phyloP scores from a whole-genome alignment of 495 filamentous ascomycete genomes.

The Penicillium herquei region DNA sequence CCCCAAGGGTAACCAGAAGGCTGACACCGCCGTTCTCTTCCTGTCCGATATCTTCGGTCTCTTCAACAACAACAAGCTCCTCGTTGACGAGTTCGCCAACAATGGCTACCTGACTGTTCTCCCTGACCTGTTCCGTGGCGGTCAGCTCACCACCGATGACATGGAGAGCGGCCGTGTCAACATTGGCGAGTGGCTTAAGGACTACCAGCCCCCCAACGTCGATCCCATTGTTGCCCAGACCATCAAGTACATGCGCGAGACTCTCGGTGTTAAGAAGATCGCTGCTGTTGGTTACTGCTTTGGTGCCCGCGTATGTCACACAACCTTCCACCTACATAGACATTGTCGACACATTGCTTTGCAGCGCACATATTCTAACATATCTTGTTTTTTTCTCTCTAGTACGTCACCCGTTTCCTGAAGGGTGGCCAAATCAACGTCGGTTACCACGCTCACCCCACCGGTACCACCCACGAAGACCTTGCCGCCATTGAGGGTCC shows the following conservation, averaged over 20 bases:
- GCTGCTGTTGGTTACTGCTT: constrained; percentile 57
- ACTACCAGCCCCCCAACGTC: constrained; percentile 57
- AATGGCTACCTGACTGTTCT: constrained; percentile 78
- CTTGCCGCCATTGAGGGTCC: constrained; percentile 68
- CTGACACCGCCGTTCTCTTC: constrained; percentile 44
- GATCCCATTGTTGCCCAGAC: constrained; percentile 63
- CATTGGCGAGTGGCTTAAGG: constrained; percentile 56
- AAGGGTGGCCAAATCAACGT: constrained; percentile 54
- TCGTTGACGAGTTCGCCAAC: constrained; percentile 80
- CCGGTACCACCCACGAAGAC: constrained; percentile 74
- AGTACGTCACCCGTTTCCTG: constrained; percentile 47
- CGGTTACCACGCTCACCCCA: constrained; percentile 75
- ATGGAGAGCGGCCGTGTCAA: constrained; percentile 59
- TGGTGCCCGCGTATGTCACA: constrained; percentile 39
- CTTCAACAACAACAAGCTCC: constrained; percentile 74
- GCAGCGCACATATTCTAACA: not conserved
- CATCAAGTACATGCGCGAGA: constrained; percentile 57
- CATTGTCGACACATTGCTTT: no score
- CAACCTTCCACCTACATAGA: no score
- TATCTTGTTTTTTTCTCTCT: not conserved
- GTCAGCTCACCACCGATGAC: constrained; percentile 52
- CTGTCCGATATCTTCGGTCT: constrained; percentile 69
- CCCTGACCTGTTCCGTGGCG: constrained; percentile 76
- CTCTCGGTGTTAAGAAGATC: constrained; percentile 62
- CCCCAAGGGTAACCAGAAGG: constrained; percentile 40